Base-by-base conservation (phyloP, 805 yeast genomes). In the Starmerella ratchasimensis region DNA sequence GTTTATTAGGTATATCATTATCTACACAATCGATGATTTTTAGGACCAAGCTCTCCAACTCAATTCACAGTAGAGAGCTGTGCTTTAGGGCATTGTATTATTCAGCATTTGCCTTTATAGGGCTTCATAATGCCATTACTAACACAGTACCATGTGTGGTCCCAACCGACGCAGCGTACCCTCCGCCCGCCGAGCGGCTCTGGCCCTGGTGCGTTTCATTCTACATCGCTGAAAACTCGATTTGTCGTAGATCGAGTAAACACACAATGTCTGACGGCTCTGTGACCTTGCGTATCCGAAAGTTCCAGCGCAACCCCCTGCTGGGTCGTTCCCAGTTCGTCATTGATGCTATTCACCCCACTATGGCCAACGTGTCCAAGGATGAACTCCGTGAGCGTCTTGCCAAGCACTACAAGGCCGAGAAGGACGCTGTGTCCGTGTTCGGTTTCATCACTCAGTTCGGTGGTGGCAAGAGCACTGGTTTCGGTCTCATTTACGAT, bases 381-480 rank as follows among this genome's bases (percentile, higher is more conserved):
- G 96, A 84, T 67, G 98, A 90, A 72, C 78, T 90, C 69, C 83
- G 97, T 67, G 97, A 80, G 68, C 80, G 74, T 67, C 73, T 82
- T 60, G 81, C 93, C 63, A 74, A 75, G 58, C 69, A 74, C 60
- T 82, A 82, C 90, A 80, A 80, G 74, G 71, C 84, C 62, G 93
- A 80, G 62, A 80, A 80, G 74, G 93, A 81, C 59, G 79, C 88
- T 60, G 86, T 82, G 52, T 86, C 97, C 53, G 98, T 88, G 58
- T 90, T 90, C 64, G 97, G 97, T 67, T 82, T 90, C 94, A 81
- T 94, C 77, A 90, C 97, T 61, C 93, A 83, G 71, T 90, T 74
- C 69, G 99, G 99, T 82, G 99, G 99, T 71, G 94, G 96, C 64
- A 88, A 82, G 72, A 82, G 98, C 54, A 79, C 95, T 54, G 99